phyloP scores from a whole-genome alignment of 768 basidiomycete species.

The Leccinum rimulosum region DNA sequence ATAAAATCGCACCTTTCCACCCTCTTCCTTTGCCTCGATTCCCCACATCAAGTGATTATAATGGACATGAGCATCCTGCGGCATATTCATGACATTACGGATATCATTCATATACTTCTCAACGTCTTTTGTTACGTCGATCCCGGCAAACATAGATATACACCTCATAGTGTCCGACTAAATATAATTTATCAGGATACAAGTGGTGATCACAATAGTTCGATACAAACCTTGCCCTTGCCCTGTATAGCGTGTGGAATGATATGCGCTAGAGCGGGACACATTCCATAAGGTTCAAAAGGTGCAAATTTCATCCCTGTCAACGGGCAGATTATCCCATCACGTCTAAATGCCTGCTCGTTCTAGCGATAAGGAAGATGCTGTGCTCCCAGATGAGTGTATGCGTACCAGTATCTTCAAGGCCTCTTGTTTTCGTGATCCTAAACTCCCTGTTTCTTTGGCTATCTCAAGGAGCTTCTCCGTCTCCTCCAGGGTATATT shows the following conservation, averaged over 20 bases:
- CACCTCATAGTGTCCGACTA: neutral
- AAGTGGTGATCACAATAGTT: neutral
- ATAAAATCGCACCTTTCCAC: too few relatives aligned
- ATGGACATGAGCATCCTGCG: too few relatives aligned
- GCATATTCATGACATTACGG: too few relatives aligned
- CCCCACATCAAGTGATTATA: too few relatives aligned
- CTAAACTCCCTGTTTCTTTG: neutral
- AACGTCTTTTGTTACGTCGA: too few relatives aligned
- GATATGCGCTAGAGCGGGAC: neutral
- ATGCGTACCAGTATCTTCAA: neutral
- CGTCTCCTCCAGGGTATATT: neutral
- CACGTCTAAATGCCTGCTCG: neutral
- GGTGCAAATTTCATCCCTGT: neutral
- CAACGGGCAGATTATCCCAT: slow-evolving; percentile 1
- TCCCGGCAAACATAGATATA: neutral
- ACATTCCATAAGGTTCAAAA: neutral
- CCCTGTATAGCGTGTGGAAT: neutral
- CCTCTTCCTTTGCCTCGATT: too few relatives aligned
- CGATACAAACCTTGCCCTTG: neutral
- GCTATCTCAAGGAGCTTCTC: slow-evolving; percentile 1
- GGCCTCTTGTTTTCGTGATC: neutral
- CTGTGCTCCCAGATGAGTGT: too few relatives aligned
- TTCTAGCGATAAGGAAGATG: neutral
- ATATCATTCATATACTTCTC: too few relatives aligned
- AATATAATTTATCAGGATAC: neutral